phyloP scores from a whole-genome alignment of 2,329 filamentous ascomycete genomes.

The Colletotrichum sp. region DNA sequence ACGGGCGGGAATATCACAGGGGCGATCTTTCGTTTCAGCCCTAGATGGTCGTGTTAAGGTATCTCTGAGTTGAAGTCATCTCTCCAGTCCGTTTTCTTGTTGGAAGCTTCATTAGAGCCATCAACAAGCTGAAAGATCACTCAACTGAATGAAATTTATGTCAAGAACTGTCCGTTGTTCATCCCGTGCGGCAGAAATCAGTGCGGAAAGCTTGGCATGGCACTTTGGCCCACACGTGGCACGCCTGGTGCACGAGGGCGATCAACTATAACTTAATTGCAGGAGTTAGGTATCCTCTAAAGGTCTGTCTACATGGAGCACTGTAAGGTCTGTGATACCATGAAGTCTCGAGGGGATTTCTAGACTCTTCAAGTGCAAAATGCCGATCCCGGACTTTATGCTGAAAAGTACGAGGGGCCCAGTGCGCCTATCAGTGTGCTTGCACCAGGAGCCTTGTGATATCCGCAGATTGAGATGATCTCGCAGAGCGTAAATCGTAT shows the following conservation, averaged over 20 bases:
- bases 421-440: not conserved
- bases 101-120: rapidly evolving
- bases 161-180: not conserved
- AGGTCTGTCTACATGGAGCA: not conserved
- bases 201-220: not conserved
- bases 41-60: not conserved
- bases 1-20: not conserved
- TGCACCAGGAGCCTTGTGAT: not conserved
- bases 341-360: not conserved
- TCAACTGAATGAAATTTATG: not conserved
- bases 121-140: not conserved
- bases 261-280: not conserved
- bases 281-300: not conserved
- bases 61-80: not conserved
- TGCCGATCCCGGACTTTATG: not conserved
- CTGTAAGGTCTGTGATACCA: not conserved
- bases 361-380: rapidly evolving
- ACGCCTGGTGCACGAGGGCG: not conserved
- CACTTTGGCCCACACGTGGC: not conserved
- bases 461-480: not conserved
- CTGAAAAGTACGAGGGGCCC: rapidly evolving
- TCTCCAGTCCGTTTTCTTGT: rapidly evolving
- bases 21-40: not conserved
- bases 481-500: not conserved
- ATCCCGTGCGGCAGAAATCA: not conserved